These are phyloP conservation scores for Leishmania tropica DNA, from an alignment of 208 protist genomes.

Conservation along the genomic window DNA sequence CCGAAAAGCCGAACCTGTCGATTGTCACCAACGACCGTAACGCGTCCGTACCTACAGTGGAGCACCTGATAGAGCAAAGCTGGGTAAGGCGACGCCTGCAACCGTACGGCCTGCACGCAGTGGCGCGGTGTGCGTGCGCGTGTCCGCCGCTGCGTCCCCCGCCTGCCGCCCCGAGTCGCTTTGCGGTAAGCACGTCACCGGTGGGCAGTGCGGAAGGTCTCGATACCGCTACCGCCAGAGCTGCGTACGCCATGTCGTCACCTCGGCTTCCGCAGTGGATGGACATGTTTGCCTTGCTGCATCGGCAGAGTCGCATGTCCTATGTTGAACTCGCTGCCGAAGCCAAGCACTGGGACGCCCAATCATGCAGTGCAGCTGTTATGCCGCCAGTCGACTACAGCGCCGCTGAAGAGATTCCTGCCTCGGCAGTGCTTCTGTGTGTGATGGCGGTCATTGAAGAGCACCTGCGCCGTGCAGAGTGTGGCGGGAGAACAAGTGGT, in stretches of 20 bases:
- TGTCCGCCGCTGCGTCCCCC: constrained; percentile 7
- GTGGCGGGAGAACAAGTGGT: background rate
- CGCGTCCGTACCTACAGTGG: background rate
- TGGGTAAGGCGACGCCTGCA: constrained; percentile 21
- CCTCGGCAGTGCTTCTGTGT: constrained; percentile 21
- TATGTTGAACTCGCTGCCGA: constrained; percentile 12
- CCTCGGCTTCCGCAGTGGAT: constrained; percentile 26
- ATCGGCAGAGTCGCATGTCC: constrained; percentile 39
- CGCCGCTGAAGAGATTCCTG: constrained; percentile 21
- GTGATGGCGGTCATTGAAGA: constrained; percentile 38
- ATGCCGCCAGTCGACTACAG: constrained; percentile 25
- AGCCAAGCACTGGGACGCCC: constrained; percentile 12
- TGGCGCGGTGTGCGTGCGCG: constrained; percentile 20
- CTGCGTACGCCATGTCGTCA: too few species aligned
- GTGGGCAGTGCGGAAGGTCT: background rate
- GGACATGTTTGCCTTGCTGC: constrained; percentile 40
- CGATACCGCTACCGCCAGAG: background rate
- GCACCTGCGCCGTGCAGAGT: constrained; percentile 29
- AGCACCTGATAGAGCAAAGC: constrained; percentile 16
- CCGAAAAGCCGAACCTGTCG: background rate
- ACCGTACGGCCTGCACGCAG: constrained; percentile 30
- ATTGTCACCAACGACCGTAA: background rate
- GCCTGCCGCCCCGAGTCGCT: background rate
- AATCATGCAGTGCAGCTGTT: constrained; percentile 5
- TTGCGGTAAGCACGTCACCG: background rate